Percentiles rank a stretch among this genome's conserved stretches.
Conservation (phyloP, 208 protist genomes). For the Crithidia sp. region DNA sequence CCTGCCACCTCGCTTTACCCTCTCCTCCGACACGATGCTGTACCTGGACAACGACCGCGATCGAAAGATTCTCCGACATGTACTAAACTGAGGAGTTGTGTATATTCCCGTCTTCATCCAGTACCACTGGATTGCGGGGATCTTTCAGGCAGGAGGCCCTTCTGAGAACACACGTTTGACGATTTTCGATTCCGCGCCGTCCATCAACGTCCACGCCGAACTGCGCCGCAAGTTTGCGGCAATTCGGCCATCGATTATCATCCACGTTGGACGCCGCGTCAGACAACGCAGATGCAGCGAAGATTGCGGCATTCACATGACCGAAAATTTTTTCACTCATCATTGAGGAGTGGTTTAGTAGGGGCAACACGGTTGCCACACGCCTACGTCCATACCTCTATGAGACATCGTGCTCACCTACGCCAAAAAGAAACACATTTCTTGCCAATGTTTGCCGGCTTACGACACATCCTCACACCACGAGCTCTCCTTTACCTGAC, state of each 20-base stretch:
- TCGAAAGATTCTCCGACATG: background rate
- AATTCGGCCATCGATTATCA: constrained; percentile 5
- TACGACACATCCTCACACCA: background rate
- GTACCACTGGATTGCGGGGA: background rate
- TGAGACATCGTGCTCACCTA: background rate
- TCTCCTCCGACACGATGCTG: background rate
- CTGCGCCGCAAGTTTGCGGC: background rate
- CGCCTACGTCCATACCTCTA: background rate
- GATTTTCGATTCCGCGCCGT: background rate
- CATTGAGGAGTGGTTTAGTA: background rate
- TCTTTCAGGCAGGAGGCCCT: background rate
- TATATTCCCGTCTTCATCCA: background rate
- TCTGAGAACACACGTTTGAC: background rate
- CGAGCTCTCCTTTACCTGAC: too few species aligned
- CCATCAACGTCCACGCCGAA: background rate
- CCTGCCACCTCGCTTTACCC: background rate
- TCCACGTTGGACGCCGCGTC: background rate
- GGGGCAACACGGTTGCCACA: background rate
- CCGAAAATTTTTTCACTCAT: constrained; percentile 17
- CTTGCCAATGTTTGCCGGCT: background rate
- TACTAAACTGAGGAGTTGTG: background rate
- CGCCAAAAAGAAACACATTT: background rate
- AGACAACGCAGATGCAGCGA: constrained; percentile 15
- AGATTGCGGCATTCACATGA: constrained; percentile 23
- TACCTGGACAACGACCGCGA: background rate